Percentiles rank a stretch among this genome's conserved stretches.
phyloP scores from a whole-genome alignment of 2,329 filamentous ascomycete species.

The Penicillium occitanis region DNA sequence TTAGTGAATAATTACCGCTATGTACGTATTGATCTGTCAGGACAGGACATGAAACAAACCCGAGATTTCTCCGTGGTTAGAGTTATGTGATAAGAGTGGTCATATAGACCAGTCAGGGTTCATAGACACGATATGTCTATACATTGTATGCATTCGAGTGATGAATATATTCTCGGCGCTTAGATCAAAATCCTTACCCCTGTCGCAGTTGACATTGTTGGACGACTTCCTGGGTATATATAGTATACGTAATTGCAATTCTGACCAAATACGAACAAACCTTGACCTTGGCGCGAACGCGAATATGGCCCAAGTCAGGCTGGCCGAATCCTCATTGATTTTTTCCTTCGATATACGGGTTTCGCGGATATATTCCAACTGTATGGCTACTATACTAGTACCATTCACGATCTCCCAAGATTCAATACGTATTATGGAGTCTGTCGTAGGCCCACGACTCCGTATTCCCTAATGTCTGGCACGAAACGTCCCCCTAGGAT shows the following conservation, averaged over 20 bases:
- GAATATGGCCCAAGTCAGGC: not conserved
- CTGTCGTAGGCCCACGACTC: not conserved
- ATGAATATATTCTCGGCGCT: not conserved
- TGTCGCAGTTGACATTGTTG: not conserved
- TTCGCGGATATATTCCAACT: not conserved
- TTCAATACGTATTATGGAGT: not conserved
- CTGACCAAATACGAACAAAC: not conserved
- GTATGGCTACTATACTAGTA: not conserved
- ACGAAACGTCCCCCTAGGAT: slow-evolving; percentile 4
- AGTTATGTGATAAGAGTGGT: slow-evolving; percentile 2
- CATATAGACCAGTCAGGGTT: slow-evolving; percentile 4
- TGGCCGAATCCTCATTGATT: not conserved
- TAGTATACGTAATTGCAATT: not conserved
- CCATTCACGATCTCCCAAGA: not conserved
- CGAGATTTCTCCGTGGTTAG: not conserved
- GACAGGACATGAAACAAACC: not conserved
- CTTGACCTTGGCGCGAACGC: not conserved
- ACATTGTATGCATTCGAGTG: not conserved
- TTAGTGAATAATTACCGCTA: not conserved
- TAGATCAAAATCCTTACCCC: not conserved
- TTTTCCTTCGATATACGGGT: not conserved
- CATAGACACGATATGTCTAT: not conserved
- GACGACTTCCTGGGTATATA: not conserved
- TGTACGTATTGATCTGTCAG: not conserved
- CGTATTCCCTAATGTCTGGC: not conserved